Base-by-base conservation (phyloP, 495 filamentous ascomycete genomes). In the Lophium mytilinum region DNA sequence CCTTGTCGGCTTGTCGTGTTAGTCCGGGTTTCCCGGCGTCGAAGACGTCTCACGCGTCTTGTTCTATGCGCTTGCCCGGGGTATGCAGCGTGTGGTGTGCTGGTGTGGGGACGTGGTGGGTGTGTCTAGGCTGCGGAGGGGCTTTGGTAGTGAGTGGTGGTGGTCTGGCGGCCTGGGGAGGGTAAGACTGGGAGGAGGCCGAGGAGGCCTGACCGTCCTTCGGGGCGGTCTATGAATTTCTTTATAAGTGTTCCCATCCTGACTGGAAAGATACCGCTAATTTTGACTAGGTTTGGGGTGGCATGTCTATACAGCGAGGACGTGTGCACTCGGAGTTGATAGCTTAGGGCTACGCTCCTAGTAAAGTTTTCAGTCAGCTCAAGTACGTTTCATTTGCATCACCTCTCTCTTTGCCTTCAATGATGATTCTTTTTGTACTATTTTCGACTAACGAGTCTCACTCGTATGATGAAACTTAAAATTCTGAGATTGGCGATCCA, bases 221-320 rank as follows among this genome's bases (percentile, higher is more conserved):
- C 37, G 43, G 43, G 50, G 52, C 62, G 64, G 61, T 56, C 19
- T 15, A 40, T 46, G 37, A 30, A 6, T 54, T 56, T 62, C 66
- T 65, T 62, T 60, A 69, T 69, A 66, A 64, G 67, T 69, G n/a
- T 52, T 34, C 55, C 50, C 39, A 46, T 18, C 40, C 14, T 34
- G 9, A 33, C 24, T 30, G 24, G 24, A 30, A 30, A 30, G 24
- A 30, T 30, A 30, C 6, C 24, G 24, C 24, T 30, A 30, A 30
- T 30, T 30, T 2, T 30, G 24, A 30, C 3, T 30, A 30, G 24
- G 24, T 30, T 3, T 30, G 24, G 6, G 24, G 3, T 30, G 3
- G 24, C 24, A 2, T 30, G 24, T n/a, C n/a, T n/a, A n/a, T n/a
- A n/a, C n/a, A n/a, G n/a, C n/a, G n/a, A n/a, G n/a, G n/a, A n/a